phyloP scores from a whole-genome alignment of 2,329 filamentous ascomycete species.

The Beauveria bassiana region DNA sequence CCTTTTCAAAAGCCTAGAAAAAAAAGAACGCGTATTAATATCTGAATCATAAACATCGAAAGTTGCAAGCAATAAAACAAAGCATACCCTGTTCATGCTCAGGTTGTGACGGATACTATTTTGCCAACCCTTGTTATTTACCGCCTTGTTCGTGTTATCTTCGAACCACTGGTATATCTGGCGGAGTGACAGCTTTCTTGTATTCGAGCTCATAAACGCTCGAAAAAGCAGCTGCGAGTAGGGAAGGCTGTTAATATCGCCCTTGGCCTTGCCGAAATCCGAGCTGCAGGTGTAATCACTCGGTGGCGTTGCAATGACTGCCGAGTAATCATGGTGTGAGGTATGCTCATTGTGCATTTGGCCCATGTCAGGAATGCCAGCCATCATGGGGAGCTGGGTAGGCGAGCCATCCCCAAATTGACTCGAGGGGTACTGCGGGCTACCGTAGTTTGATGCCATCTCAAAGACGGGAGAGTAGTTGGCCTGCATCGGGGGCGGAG shows the following conservation, averaged over 20 bases:
- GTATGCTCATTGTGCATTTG: background rate
- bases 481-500: constrained; percentile 2
- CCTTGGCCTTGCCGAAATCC: background rate
- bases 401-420: background rate
- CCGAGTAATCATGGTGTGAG: background rate
- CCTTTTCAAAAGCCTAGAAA: constrained; percentile 35
- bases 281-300: background rate
- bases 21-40: constrained; percentile 4
- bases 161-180: constrained; percentile 90
- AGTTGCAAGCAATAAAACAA: too few species aligned
- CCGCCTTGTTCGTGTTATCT: constrained; percentile 70
- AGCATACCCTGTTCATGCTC: constrained; percentile 81
- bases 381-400: background rate
- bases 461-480: background rate
- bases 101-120: constrained; percentile 95
- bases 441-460: background rate
- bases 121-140: constrained; percentile 77
- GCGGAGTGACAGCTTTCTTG: constrained; percentile 67
- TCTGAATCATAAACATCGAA: background rate
- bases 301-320: background rate
- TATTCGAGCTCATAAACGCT: constrained; percentile 61
- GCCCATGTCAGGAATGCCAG: background rate
- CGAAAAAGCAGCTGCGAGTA: constrained; percentile 78
- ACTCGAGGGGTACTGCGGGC: background rate
- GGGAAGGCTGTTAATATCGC: constrained; percentile 31